Conservation (phyloP, 805 yeast genomes). For the Saturnispora besseyi region DNA sequence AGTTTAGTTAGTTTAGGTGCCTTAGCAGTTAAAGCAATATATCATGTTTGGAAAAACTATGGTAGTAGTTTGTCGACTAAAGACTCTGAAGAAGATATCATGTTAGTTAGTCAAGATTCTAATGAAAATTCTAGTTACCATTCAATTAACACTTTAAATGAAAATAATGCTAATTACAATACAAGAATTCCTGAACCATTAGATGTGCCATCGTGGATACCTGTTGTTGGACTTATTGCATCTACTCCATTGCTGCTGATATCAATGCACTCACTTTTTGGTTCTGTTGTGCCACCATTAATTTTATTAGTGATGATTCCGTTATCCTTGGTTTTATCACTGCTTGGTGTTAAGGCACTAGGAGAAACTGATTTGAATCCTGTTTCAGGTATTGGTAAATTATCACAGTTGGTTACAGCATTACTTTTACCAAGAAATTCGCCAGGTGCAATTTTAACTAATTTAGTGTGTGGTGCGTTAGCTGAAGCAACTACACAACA, state of each 20-base stretch:
- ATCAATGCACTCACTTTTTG: constrained; percentile 62
- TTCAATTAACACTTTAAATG: not conserved
- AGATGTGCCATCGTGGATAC: constrained; percentile 4
- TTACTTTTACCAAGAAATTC: constrained; percentile 61
- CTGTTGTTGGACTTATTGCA: constrained; percentile 44
- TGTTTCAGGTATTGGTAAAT: constrained; percentile 91
- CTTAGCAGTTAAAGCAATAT: not conserved
- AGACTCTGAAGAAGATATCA: not conserved
- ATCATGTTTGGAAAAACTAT: not conserved
- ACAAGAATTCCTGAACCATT: not conserved
- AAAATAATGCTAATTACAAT: constrained; percentile 26
- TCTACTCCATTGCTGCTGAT: constrained; percentile 63
- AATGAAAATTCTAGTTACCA: not conserved
- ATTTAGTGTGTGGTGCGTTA: constrained; percentile 89
- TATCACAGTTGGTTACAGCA: constrained; percentile 85
- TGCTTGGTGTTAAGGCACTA: constrained; percentile 84
- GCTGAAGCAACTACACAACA: constrained; percentile 99
- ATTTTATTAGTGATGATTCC: constrained; percentile 60
- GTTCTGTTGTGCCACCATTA: constrained; percentile 59
- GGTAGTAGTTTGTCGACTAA: not conserved
- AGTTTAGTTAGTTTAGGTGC: constrained; percentile 62
- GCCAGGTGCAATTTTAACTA: constrained; percentile 76
- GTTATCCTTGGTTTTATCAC: constrained; percentile 69
- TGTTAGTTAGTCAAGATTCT: not conserved
- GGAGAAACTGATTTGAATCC: constrained; percentile 98